Base-by-base conservation (phyloP, 768 basidiomycete genomes). In the Trichaptum fuscoviolaceum region DNA sequence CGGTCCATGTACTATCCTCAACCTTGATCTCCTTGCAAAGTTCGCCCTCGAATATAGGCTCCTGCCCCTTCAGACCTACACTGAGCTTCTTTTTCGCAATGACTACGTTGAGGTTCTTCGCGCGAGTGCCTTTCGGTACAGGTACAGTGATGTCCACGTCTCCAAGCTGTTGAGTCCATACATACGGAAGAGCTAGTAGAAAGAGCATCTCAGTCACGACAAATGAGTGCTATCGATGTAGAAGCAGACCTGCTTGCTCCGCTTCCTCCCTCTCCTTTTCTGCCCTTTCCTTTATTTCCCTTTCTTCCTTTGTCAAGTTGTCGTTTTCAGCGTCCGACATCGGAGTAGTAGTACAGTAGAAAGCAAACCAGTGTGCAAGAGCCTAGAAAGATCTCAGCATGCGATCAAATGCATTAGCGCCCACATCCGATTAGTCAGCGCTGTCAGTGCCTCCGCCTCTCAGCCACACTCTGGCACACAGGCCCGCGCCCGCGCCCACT, bases 1-100 rank as follows among this genome's bases (percentile, higher is more conserved):
- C 75, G 7, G 92, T 95, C 97, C 97, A 99, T 17, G 95, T 96
- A 67, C 95, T 96, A 60, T 99, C 97, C 69, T 97, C 97, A 62
- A 97, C 81, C 73, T 96, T 95, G 80, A 99, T 90, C 68, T 96
- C 95, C 72, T 90, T 90, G 80, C 92, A 95, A 42, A 99, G 82
- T 66, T 95, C 91, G 18, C 97, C 97, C n/a, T 84, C 84, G 72
- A 99, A 74, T 73, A 98, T 92, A 26, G 87, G 86, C 52, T 94
- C 92, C 68, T 92, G 81, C 30, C 91, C 90, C 77, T 96, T 99
- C 60, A 99, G 73, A 34, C 91, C 88, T 20, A 96, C 87, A 70
- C 83, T 89, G 62, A 99, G 84, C 71, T 85, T 89, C 78, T 88
- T 91, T 83, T 92, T 96, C 75, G 86, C 83, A 66, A 99, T 85